Percentiles rank a stretch among this genome's conserved stretches.
phyloP scores from a whole-genome alignment of 1,284 basidiomycete genomes.

The Boletellus deceptivus region DNA sequence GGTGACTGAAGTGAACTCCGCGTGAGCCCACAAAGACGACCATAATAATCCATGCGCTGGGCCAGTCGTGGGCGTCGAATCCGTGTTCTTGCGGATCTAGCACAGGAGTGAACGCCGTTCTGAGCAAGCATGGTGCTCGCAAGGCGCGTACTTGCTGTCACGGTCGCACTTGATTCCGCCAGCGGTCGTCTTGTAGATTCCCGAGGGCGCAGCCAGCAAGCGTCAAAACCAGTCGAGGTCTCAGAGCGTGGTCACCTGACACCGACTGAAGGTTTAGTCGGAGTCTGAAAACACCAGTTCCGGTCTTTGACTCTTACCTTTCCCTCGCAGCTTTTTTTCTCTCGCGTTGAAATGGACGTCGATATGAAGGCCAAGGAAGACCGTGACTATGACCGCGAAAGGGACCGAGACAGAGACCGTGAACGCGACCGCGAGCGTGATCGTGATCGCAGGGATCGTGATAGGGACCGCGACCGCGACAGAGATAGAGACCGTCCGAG shows the following conservation, averaged over 20 bases:
- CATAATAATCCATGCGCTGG: neutral
- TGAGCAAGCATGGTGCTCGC: neutral
- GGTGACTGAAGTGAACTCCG: slow-evolving; percentile 3
- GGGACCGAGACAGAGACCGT: slow-evolving; percentile 47
- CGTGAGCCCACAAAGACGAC: neutral
- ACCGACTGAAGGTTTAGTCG: slow-evolving; percentile 13
- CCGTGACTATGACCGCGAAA: slow-evolving; percentile 53
- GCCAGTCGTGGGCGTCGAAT: too few relatives aligned
- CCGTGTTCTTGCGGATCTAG: neutral
- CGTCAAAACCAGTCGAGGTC: too few relatives aligned
- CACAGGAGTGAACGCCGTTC: neutral
- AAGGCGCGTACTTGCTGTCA: too few relatives aligned
- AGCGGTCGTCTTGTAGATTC: too few relatives aligned
- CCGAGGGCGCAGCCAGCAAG: too few relatives aligned
- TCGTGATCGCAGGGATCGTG: slow-evolving; percentile 42
- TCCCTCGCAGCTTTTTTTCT: neutral
- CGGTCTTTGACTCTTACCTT: slow-evolving; percentile 14
- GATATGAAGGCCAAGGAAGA: slow-evolving; percentile 78
- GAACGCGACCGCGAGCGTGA: slow-evolving; percentile 45
- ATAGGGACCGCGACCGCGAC: slow-evolving; percentile 52
- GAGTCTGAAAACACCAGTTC: slow-evolving; percentile 12
- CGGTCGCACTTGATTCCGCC: too few relatives aligned
- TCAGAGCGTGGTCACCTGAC: slow-evolving; percentile 18
- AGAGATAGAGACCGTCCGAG: slow-evolving; percentile 43
- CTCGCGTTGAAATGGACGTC: slow-evolving; percentile 56